phyloP scores from a whole-genome alignment of 768 basidiomycete species.

The Cubamyces lactineus region DNA sequence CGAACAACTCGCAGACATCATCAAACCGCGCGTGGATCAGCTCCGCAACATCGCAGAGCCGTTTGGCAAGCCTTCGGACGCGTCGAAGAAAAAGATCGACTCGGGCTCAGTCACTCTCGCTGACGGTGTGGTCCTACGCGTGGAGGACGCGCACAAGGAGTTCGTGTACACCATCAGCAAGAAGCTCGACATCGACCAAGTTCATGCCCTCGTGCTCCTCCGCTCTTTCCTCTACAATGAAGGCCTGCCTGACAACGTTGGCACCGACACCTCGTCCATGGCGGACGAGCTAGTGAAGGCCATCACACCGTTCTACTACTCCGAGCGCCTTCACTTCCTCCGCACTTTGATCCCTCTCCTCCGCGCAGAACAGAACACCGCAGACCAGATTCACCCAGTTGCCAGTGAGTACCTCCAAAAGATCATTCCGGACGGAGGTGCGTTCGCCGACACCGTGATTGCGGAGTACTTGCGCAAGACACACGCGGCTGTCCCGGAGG shows the following conservation, averaged over 20 bases:
- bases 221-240: conserved; percentile 81
- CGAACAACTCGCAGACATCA: conserved; percentile 61
- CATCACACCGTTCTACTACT: conserved; percentile 81
- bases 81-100: conserved; percentile 68
- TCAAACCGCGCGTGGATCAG: conserved; percentile 58
- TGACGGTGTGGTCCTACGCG: conserved; percentile 62
- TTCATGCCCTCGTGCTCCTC: conserved; percentile 74
- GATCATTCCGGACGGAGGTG: conserved; percentile 63
- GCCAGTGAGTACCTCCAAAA: conserved; percentile 58
- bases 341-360: conserved; percentile 77
- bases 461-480: conserved; percentile 62
- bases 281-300: conserved; percentile 65
- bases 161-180: conserved; percentile 72
- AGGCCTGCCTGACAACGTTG: conserved; percentile 56
- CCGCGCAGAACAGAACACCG: conserved; percentile 63
- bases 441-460: conserved; percentile 66
- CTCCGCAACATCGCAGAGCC: conserved; percentile 62
- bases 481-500: conserved; percentile 49
- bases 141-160: conserved; percentile 73
- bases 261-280: conserved; percentile 47
- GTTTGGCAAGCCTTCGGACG: conserved; percentile 69
- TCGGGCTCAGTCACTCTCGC: conserved; percentile 68
- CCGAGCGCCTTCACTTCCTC: conserved; percentile 73
- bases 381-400: conserved; percentile 55
- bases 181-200: conserved; percentile 76